A percentile compares a stretch with the other conserved stretches of the same genome.
Evolutionary conservation across 345 rosid genomes (phyloP).

Genomic region (Raphanus raphanistrum): DNA sequence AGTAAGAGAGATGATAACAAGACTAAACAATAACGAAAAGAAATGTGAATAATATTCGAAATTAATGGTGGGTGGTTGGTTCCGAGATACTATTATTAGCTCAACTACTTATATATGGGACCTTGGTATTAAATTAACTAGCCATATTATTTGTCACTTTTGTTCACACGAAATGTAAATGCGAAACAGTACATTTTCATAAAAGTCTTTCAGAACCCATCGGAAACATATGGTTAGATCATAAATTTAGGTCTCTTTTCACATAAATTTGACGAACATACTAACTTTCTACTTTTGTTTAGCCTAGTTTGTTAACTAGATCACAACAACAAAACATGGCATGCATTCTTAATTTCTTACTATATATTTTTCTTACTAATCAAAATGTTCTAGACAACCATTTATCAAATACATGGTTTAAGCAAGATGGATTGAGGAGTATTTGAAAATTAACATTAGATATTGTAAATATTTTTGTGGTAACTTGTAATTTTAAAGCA

Average conservation of each 20-base stretch:
- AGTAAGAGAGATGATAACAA: slow-evolving; percentile 5
- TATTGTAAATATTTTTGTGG: background rate
- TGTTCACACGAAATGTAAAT: slow-evolving; percentile 37
- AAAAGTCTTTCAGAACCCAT: slow-evolving; percentile 13
- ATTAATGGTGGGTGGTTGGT: slow-evolving; percentile 68
- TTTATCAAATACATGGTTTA: background rate
- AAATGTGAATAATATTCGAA: slow-evolving; percentile 32
- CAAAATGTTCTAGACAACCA: background rate
- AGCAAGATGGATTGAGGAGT: background rate
- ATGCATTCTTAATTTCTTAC: background rate
- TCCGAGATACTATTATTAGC: slow-evolving; percentile 55
- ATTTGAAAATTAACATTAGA: background rate
- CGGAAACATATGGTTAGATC: slow-evolving; percentile 13
- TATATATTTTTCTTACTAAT: background rate
- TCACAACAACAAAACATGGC: background rate
- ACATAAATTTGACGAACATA: background rate
- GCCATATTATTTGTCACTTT: slow-evolving; percentile 20
- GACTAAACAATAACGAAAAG: background rate
- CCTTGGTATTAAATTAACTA: slow-evolving; percentile 31
- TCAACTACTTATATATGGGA: slow-evolving; percentile 60
- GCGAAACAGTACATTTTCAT: background rate
- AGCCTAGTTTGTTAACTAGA: background rate
- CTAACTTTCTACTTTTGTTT: slow-evolving; percentile 8
- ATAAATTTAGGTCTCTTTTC: background rate
- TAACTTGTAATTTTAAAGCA: background rate